Evolutionary conservation across 148 eudicot genomes (phyloP).

Genomic region (Vaccinium darrowii): DNA sequence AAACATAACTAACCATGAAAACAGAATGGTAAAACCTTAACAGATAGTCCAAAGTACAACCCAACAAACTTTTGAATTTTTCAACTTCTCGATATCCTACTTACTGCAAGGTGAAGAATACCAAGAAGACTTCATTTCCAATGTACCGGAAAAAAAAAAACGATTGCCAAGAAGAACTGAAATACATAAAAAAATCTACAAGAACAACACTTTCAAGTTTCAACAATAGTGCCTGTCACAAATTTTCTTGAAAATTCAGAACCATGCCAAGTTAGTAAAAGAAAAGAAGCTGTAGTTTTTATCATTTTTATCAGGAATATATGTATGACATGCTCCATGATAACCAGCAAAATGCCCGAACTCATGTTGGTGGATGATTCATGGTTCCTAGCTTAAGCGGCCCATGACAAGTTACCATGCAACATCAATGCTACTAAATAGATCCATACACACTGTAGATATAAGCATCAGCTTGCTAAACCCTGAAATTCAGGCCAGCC

Average conservation of each 20-base stretch:
- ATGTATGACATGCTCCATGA: background rate
- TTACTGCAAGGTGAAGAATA: background rate
- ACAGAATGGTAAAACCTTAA: conserved; percentile 21
- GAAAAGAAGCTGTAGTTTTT: background rate
- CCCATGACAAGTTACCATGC: background rate
- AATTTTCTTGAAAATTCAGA: background rate
- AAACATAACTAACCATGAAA: conserved; percentile 47
- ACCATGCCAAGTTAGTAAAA: background rate
- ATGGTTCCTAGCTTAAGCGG: background rate
- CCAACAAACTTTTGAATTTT: conserved; percentile 6
- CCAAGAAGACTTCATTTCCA: background rate
- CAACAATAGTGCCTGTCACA: background rate
- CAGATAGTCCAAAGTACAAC: conserved; percentile 12
- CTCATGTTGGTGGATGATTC: background rate
- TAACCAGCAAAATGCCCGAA: background rate
- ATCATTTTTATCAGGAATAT: background rate
- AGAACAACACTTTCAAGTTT: background rate
- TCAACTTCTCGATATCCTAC: background rate
- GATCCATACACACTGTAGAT: background rate
- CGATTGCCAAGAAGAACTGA: too few relatives aligned
- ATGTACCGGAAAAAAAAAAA: background rate
- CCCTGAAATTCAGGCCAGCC: background rate
- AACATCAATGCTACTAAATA: background rate
- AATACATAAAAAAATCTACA: background rate
- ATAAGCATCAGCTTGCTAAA: background rate